These are phyloP conservation scores for Protomyces inouyei DNA, from an alignment of 1,139 yeast genomes.

Conservation along the genomic window DNA sequence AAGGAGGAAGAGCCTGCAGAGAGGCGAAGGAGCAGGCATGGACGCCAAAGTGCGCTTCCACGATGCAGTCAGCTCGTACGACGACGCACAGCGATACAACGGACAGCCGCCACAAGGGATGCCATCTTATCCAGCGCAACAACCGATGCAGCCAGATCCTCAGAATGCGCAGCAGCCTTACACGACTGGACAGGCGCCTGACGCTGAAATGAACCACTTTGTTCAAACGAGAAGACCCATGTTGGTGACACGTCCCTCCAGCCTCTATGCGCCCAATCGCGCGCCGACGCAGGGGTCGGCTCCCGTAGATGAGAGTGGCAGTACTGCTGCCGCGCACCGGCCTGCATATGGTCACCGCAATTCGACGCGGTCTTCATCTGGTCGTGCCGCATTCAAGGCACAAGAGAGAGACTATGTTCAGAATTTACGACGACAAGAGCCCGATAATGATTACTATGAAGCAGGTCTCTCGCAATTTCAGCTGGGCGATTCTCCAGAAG, in stretches of 20 bases:
- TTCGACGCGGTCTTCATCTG: conserved; percentile 16
- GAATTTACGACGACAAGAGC: conserved; percentile 54
- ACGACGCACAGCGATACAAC: conserved; percentile 1
- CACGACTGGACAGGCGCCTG: conserved; percentile 2
- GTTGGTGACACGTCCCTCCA: conserved; percentile 7
- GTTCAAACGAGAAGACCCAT: conserved; percentile 8
- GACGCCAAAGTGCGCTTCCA: conserved; percentile 22
- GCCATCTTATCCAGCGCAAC: background rate
- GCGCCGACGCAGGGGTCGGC: conserved; percentile 1
- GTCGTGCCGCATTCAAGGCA: conserved; percentile 42
- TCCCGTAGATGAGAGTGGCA: background rate
- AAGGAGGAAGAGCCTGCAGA: background rate
- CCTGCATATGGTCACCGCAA: conserved; percentile 5
- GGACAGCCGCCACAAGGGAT: background rate
- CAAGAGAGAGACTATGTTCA: conserved; percentile 68
- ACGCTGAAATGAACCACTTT: conserved; percentile 4
- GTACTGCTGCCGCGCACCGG: conserved; percentile 1
- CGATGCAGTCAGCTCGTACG: conserved; percentile 7
- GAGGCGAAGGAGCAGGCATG: background rate
- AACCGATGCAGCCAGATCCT: background rate
- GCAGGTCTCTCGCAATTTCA: conserved; percentile 35
- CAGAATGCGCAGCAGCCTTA: background rate
- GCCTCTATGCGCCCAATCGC: conserved; percentile 15
- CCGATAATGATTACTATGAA: conserved; percentile 52
- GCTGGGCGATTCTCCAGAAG: conserved; percentile 24